Percentiles rank a stretch among this genome's conserved stretches.
Conservation (phyloP, 78 protist genomes). For the Goniomonas avonlea region DNA sequence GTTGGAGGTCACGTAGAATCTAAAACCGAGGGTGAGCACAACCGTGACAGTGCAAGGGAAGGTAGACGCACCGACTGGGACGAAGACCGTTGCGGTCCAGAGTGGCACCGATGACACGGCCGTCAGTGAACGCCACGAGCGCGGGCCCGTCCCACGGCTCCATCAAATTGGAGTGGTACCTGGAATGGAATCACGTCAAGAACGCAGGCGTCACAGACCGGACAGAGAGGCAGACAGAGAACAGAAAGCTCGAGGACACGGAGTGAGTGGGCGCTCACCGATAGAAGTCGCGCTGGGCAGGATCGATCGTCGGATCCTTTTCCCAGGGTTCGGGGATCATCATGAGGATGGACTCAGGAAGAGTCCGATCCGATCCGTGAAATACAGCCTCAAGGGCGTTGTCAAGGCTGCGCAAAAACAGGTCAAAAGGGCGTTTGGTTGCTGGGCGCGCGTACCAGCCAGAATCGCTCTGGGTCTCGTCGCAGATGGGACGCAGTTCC, state of each 20-base stretch:
- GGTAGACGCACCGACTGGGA: conserved; percentile 58
- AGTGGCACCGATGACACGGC: conserved; percentile 55
- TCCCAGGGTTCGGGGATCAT: conserved; percentile 80
- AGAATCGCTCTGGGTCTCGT: conserved; percentile 1
- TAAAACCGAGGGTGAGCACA: conserved; percentile 40
- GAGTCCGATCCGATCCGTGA: conserved; percentile 32
- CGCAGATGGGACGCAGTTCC: conserved; percentile 9
- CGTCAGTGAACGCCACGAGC: conserved; percentile 72
- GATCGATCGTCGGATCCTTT: conserved; percentile 31
- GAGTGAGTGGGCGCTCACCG: no score
- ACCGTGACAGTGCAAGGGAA: conserved; percentile 47
- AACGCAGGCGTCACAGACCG: conserved; percentile 47
- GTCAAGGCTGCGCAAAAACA: conserved; percentile 54
- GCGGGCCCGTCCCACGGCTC: conserved; percentile 92
- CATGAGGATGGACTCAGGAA: conserved; percentile 64
- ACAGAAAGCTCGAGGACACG: conserved; percentile 30
- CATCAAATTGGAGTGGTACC: conserved; percentile 40
- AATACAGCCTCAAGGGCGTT: conserved; percentile 60
- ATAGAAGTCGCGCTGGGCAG: no score
- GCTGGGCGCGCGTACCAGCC: no score
- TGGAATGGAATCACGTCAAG: conserved; percentile 58
- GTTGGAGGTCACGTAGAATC: conserved; percentile 50
- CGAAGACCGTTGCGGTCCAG: conserved; percentile 84
- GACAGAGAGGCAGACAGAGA: conserved; percentile 37
- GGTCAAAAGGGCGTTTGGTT: no score